Base-by-base conservation (phyloP, 805 yeast genomes). In the Starmera quercuum region DNA sequence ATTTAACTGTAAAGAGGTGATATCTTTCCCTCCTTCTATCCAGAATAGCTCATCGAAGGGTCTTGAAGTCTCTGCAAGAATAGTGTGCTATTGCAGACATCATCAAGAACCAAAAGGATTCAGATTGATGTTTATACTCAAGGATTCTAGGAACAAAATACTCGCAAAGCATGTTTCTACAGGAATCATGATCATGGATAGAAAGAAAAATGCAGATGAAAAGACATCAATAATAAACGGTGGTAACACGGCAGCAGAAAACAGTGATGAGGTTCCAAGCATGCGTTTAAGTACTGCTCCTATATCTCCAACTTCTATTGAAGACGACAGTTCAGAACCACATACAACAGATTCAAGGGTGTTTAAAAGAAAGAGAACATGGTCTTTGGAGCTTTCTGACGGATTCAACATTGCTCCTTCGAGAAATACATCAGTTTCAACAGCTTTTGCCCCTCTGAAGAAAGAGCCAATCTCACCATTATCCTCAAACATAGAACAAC, bases 21-120 rank as follows among this genome's bases (percentile, higher is more conserved):
- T 86, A 26, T 74, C 85, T 11, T 73, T 83, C 47, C 83, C 84
- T 6, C 66, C 79, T 19, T 78, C 81, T 20, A 47, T 49, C 6
- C 20, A 39, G 8, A 29, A 26, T 12, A 38, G 52, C n/a, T 44
- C 46, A 30, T 53, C 56, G 12, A 63, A 62, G 29, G 50, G 47
- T 23, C 48, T 74, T 14, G 75, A 70, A 32, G 53, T 77, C 5
- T 73, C 75, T 15, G 63, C 95, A 17, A 74, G 98, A 58, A 75
- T 92, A 27, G 90, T 90, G 8, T 90, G 98, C 58, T 90, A 92
- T 56, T 92, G 97, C 61, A 75, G 97, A 44, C 98, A 92, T 58
- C 98, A 92, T 58, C 76, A 78, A 44, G 95, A 88, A 41, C 64
- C 78, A n/a, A 71, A 71, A 26, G 98, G 98, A 2, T 90, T 88